Base-by-base conservation (phyloP, 83 land plant species). In the Thuja plicata region DNA sequence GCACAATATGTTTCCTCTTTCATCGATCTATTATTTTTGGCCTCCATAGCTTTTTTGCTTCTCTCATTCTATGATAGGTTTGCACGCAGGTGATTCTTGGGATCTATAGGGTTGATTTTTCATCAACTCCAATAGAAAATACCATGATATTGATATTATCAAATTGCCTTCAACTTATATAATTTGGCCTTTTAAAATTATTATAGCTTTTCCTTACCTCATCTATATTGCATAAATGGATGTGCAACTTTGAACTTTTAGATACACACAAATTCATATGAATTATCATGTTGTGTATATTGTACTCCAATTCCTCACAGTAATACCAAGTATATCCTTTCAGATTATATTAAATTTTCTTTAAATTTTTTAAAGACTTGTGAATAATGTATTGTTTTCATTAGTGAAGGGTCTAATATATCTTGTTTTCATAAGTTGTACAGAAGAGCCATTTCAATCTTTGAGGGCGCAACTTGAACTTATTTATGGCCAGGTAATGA, bases 351-450 rank as follows among this genome's bases (percentile, higher is more conserved):
- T 88, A 7, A 6, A 19, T 5, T 37, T 86, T 37, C 8, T 32
- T 46, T 27, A 62, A 21, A 73, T 34, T 30, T 62, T 34, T 30
- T 50, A 82, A 27, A 19, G 9, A 37, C 9, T 52, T 88, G 71
- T 48, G 66, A 52, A 9, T 46, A 52, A 82, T 88, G 30, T 38
- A 8, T 88, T 50, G 12, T 21, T 88, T 48, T 93, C 92, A 85
- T 74, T 92, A 76, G 93, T 92, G 77, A 92, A 92, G 91, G 93
- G 94, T 17, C 94, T 92, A 16, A 52, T 93, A 50, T 93, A 92
- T 85, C 87, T 93, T 80, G 94, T 93, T 41, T 88, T 90, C 87
- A 93, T 93, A 48, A 92, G 90, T 87, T 87, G 92, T 27, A 93
- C 94, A 46, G 92, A 92, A 71, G 94, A 93, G 78, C 92, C 94